Conservation (phyloP, 2,329 filamentous ascomycete genomes). For the Fusarium protoensiforme region DNA sequence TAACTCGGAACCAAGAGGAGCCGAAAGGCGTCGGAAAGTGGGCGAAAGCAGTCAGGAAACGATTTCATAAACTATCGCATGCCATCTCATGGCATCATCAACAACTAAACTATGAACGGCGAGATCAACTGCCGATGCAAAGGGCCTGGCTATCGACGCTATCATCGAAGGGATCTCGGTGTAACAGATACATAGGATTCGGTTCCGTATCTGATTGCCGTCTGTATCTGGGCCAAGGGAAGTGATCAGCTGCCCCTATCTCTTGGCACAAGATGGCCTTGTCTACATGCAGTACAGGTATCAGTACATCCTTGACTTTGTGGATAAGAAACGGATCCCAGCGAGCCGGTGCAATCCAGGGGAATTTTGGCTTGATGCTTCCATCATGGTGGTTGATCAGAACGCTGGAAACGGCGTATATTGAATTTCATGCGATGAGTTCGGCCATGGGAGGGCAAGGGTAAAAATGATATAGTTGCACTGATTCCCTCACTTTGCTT, state of each 20-base stretch:
- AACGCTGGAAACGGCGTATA: neutral
- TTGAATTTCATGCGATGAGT: neutral
- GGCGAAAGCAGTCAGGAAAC: neutral
- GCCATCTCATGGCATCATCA: neutral
- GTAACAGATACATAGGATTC: neutral
- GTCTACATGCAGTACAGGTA: neutral
- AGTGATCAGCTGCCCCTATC: neutral
- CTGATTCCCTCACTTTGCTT: neutral
- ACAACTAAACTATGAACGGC: neutral
- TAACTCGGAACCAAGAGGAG: neutral
- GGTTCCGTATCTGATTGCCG: neutral
- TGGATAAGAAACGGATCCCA: neutral
- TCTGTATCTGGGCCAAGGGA: neutral
- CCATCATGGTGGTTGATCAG: neutral
- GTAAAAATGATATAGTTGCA: neutral
- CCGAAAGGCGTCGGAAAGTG: neutral
- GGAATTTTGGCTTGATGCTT: neutral
- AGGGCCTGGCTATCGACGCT: neutral
- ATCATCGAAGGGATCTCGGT: neutral
- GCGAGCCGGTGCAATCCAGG: neutral
- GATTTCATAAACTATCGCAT: neutral
- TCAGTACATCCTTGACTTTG: neutral
- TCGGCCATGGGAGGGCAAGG: neutral
- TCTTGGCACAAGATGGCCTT: neutral
- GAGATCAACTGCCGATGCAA: neutral